phyloP scores from a whole-genome alignment of 331 rosid genomes.

The Phaseolus coccineus region DNA sequence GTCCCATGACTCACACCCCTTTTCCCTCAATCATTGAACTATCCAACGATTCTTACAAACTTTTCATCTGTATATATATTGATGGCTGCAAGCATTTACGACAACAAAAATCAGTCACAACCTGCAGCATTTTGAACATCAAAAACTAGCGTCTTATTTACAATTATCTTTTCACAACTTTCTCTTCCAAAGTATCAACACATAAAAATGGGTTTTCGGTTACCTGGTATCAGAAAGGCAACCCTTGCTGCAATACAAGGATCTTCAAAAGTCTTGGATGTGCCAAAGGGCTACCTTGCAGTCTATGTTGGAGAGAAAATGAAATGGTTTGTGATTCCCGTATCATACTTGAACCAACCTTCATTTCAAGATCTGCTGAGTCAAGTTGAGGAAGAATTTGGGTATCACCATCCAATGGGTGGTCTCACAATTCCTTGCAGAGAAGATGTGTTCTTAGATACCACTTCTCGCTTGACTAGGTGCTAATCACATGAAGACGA shows the following conservation, averaged over 20 bases:
- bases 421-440: slow-evolving; percentile 48
- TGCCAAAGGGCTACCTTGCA: slow-evolving; percentile 57
- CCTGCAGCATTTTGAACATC: slow-evolving; percentile 7
- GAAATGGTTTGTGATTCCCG: slow-evolving; percentile 51
- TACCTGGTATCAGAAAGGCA: slow-evolving; percentile 32
- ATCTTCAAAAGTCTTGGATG: slow-evolving; percentile 13
- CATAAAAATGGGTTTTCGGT: slow-evolving; percentile 49
- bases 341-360: slow-evolving; percentile 36
- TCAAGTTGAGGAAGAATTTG: slow-evolving; percentile 47
- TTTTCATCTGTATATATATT: slow-evolving; percentile 48
- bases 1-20: neutral
- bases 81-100: slow-evolving; percentile 15
- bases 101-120: slow-evolving; percentile 32
- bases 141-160: neutral
- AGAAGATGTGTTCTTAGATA: slow-evolving; percentile 17
- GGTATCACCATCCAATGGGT: slow-evolving; percentile 41
- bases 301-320: slow-evolving; percentile 55
- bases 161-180: neutral
- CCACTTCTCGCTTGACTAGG: neutral
- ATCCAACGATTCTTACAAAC: neutral
- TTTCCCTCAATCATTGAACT: neutral
- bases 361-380: slow-evolving; percentile 28
- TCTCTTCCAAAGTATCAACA: neutral
- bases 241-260: neutral
- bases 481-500: neutral